Base-by-base conservation (phyloP, 257 asterid genomes). In the Orobanche coerulescens region DNA sequence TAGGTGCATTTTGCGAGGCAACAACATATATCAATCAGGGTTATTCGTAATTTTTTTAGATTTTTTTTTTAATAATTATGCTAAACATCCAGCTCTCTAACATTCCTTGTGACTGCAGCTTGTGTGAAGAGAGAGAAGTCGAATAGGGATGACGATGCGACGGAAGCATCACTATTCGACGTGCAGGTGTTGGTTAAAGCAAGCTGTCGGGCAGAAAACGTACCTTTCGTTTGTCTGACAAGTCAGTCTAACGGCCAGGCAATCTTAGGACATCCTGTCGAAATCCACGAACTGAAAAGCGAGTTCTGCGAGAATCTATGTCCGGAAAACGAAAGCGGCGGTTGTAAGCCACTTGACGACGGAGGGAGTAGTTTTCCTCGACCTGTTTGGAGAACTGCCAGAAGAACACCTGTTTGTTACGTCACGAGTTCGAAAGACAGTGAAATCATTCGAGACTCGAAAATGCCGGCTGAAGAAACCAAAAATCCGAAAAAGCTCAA, bases 221-320 rank as follows among this genome's bases (percentile, higher is more conserved):
- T 71, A 61, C 82, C 96, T 3, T 82, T 74, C 53, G 91, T 81
- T 15, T 64, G 81, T 57, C 61, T 85, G 33, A 71, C 69, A 51
- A 85, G 96, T 61, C 69, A 69, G 71, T 28, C 64, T 42, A 66
- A 61, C 18, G 78, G 76, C 18, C 60, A 53, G 55, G 61, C 83
- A n/a, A 71, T 88, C 65, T 19, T 78, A 3, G 94, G 94, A 23
- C 70, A 85, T 51, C 90, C 96, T 3, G 16, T 85, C 26, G 81
- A 81, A 55, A 61, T 79, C 43, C 81, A 69, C 60, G 78, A 36
- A 4, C 4, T 81, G 13, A 58, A 47, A 20, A 22, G 57, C 23
- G 72, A 67, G 14, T 20, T 28, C 55, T 64, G 72, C 23, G 72
- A 71, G 36, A 62, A 43, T 31, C 30, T 31, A 23, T 58, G 23